These are phyloP conservation scores for Datura wrightii DNA, from an alignment of 257 asterid genomes.

Conservation along the genomic window DNA sequence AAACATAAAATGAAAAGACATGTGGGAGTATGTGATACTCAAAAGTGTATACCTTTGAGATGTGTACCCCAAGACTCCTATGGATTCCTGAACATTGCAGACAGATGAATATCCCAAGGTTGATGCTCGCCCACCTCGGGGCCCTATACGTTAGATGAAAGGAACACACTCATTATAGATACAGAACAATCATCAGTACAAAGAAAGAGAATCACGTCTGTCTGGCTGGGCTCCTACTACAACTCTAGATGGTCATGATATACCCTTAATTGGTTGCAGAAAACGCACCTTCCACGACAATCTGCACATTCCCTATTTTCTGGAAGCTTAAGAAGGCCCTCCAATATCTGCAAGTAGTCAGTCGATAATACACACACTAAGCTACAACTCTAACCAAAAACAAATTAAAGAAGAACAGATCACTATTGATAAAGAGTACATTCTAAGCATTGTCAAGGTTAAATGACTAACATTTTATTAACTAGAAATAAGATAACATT, in stretches of 20 bases:
- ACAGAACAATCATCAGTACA: neutral
- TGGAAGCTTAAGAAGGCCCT: constrained; percentile 76
- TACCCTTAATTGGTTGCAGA: neutral
- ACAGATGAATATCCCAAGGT: constrained; percentile 91
- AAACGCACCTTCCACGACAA: constrained; percentile 73
- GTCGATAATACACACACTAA: neutral
- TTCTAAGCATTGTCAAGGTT: too few species aligned
- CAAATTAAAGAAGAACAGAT: neutral
- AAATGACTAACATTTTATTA: too few species aligned
- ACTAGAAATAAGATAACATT: too few species aligned
- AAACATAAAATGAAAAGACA: too few species aligned
- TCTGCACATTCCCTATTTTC: constrained; percentile 94
- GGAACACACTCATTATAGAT: neutral
- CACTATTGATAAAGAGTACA: neutral
- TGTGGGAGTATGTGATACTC: neutral
- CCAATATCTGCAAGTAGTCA: constrained; percentile 59
- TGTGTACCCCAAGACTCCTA: constrained; percentile 92
- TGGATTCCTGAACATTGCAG: constrained; percentile 94
- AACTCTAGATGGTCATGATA: neutral
- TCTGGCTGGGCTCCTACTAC: neutral
- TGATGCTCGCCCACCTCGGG: constrained; percentile 94
- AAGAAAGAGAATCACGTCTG: neutral
- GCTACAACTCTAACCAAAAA: too few species aligned
- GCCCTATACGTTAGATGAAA: constrained; percentile 55
- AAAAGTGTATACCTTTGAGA: constrained; percentile 67